Conservation (phyloP, 2,329 filamentous ascomycete genomes). For the Monosporascus sp. region DNA sequence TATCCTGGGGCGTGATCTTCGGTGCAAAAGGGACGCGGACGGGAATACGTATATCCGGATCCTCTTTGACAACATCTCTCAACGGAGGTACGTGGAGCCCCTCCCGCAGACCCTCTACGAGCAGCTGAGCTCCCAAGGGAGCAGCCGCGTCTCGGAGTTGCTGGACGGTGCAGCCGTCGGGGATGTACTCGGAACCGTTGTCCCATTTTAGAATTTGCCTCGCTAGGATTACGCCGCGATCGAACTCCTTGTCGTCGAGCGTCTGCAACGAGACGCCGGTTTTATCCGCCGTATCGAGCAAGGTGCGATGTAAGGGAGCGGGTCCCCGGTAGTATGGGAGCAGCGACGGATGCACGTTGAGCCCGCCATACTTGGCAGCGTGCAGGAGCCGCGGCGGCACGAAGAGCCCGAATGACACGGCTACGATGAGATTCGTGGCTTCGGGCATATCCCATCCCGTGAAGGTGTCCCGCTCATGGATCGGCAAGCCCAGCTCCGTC, state of each 20-base stretch:
- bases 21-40: slow-evolving; percentile 50
- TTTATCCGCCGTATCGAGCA: slow-evolving; percentile 54
- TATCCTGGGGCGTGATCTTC: slow-evolving; percentile 65
- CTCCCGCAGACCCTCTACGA: slow-evolving; percentile 59
- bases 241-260: slow-evolving; percentile 69
- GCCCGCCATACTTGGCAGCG: slow-evolving; percentile 70
- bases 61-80: slow-evolving; percentile 8
- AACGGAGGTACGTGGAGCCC: slow-evolving; percentile 60
- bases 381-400: slow-evolving; percentile 72
- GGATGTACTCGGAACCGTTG: slow-evolving; percentile 42
- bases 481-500: slow-evolving; percentile 53
- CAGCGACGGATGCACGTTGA: slow-evolving; percentile 91
- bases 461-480: slow-evolving; percentile 79
- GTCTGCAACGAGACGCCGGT: slow-evolving; percentile 87
- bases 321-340: slow-evolving; percentile 82
- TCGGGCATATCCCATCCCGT: slow-evolving; percentile 67
- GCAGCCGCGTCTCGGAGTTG: slow-evolving; percentile 53
- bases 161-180: slow-evolving; percentile 38
- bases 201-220: slow-evolving; percentile 37
- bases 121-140: slow-evolving; percentile 61
- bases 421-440: slow-evolving; percentile 72
- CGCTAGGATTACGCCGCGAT: slow-evolving; percentile 69
- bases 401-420: slow-evolving; percentile 90
- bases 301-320: slow-evolving; percentile 80
- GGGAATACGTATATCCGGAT: slow-evolving; percentile 22